These are phyloP conservation scores for Cladosporium sp. DNA, from an alignment of 2,329 filamentous ascomycete species.

Conservation along the genomic window DNA sequence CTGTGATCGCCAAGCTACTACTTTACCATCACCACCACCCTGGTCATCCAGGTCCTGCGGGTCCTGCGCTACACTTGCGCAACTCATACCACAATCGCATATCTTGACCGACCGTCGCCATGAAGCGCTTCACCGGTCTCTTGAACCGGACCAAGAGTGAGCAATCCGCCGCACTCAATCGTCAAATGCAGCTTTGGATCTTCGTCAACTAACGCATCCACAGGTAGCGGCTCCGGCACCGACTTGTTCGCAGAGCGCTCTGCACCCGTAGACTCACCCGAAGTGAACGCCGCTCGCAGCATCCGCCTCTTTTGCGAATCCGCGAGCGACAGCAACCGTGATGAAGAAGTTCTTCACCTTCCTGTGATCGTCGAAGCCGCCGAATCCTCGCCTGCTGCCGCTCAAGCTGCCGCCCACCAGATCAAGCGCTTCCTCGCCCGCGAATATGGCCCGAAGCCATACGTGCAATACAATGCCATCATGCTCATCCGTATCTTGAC, in stretches of 20 bases:
- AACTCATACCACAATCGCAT: no score
- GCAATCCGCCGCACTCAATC: background rate
- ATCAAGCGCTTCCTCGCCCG: conserved; percentile 80
- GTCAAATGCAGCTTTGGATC: no score
- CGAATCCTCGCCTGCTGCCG: conserved; percentile 83
- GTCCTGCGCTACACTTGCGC: no score
- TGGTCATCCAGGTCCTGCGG: no score
- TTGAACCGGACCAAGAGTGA: conserved; percentile 17
- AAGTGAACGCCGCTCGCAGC: conserved; percentile 58
- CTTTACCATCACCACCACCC: no score
- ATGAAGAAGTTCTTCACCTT: conserved; percentile 85
- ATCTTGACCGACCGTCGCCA: background rate
- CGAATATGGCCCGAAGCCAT: conserved; percentile 52
- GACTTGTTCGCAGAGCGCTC: conserved; percentile 1
- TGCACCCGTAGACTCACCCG: conserved; percentile 48
- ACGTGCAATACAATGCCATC: conserved; percentile 88
- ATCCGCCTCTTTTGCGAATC: conserved; percentile 78
- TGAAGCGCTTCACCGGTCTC: conserved; percentile 17
- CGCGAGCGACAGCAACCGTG: conserved; percentile 50
- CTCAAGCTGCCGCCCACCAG: conserved; percentile 69
- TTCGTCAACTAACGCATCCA: background rate
- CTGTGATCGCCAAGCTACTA: no score
- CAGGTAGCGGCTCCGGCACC: background rate
- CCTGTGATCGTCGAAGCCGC: conserved; percentile 90
- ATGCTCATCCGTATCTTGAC: conserved; percentile 90